Base-by-base conservation (phyloP, 2,329 filamentous ascomycete species). In the Shiraia sp. region DNA sequence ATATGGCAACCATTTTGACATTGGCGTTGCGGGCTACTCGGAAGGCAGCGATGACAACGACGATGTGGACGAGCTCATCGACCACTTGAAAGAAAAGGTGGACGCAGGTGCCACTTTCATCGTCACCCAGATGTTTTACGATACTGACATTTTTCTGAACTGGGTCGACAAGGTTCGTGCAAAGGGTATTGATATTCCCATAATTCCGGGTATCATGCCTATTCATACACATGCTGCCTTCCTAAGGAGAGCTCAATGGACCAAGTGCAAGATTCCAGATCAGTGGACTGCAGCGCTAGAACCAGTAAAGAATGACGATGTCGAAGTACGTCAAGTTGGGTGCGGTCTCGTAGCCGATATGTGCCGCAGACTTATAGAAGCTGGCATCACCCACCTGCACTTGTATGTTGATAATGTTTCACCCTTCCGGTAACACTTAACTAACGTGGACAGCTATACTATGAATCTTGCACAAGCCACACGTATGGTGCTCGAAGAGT, bases 61-160 rank as follows among this genome's bases (percentile, higher is more conserved):
- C 59, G 85, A 96, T 61, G 86, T 90, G 38, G 90, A 96, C 32
- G 72, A 82, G 46, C 79, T 99, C 61, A 82, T 99, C 51, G 86
- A 93, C 52, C 93, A 97, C 69, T 74, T 99, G 63, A 97, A 97
- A 75, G 88, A 97, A 71, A 99, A 99, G 76, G 86, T 97, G 24
- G 93, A 99, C 66, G 88, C 89, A 45, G 93, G 93, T 36, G 91
- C 87, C 49, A 86, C 87, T 6, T 99, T 97, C 68, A 88, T 99
- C 51, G 88, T 99, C 39, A 97, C 93, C 0, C 93, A 99, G 74
- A 99, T 99, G 93, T 97, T 97, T 74, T 99, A 99, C 76, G 92
- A 99, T 63, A 91, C 83, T 35, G 92, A 99, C 63, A 92, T 93
- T 66, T 99, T 99, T 72, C 73, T 97, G 39, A 81, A 85, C 38